Percentiles rank a stretch among this genome's conserved stretches.
Conservation (phyloP, 495 filamentous ascomycete species). For the Sabuloglossum arenarium region DNA sequence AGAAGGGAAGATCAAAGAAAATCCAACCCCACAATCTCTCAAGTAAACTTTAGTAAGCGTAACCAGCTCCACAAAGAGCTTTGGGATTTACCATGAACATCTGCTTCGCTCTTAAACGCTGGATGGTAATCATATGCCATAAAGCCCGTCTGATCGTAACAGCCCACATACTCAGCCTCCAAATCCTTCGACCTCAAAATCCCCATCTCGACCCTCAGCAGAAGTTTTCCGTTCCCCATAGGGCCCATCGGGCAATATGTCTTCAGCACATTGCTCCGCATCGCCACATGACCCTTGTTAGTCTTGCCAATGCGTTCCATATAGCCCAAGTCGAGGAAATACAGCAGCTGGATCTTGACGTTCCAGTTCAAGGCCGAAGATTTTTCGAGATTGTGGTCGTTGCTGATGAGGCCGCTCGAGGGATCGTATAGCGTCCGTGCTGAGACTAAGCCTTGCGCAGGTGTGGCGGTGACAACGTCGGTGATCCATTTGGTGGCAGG, state of each 20-base stretch:
- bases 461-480: slow-evolving; percentile 8
- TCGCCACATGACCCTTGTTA: slow-evolving; percentile 13
- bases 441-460: slow-evolving; percentile 11
- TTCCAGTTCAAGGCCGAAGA: slow-evolving; percentile 7
- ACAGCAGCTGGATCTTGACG: slow-evolving; percentile 14
- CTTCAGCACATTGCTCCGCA: slow-evolving; percentile 11
- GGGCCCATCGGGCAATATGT: slow-evolving; percentile 13
- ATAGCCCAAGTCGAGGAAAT: slow-evolving; percentile 14
- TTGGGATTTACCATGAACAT: not conserved
- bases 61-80: not conserved
- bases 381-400: not conserved
- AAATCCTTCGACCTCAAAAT: slow-evolving; percentile 12
- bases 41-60: not conserved
- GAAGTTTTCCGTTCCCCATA: slow-evolving; percentile 7
- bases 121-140: slow-evolving; percentile 7
- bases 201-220: slow-evolving; percentile 16
- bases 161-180: slow-evolving; percentile 18
- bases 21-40: not conserved
- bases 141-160: slow-evolving; percentile 15
- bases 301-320: slow-evolving; percentile 12
- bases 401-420: slow-evolving; percentile 1
- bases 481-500: slow-evolving; percentile 12
- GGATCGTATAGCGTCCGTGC: slow-evolving; percentile 10
- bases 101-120: not conserved
- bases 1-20: no score